Percentiles rank a stretch among this genome's conserved stretches.
Conservation (phyloP, 106 monocot genomes). For the Allium sativum region DNA sequence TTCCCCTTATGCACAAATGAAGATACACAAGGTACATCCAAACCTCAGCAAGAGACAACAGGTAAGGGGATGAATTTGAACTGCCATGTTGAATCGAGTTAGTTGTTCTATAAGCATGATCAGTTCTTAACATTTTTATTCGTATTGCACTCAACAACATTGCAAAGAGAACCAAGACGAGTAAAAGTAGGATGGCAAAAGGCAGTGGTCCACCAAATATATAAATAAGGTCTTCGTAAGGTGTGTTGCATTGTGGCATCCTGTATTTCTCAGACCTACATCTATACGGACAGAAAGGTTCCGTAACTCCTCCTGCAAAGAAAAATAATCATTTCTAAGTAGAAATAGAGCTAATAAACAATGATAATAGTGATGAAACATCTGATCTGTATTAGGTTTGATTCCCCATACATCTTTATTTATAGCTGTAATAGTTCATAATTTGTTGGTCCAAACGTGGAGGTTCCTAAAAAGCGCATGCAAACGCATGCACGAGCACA, state of each 20-base stretch:
- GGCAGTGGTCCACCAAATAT: conserved; percentile 87
- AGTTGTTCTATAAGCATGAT: conserved; percentile 38
- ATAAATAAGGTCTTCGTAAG: conserved; percentile 79
- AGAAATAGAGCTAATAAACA: too few relatives aligned
- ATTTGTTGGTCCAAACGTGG: too few relatives aligned
- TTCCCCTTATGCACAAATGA: too few relatives aligned
- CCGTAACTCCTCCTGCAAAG: conserved; percentile 66
- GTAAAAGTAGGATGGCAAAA: conserved; percentile 55
- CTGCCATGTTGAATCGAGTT: conserved; percentile 48
- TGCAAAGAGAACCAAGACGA: conserved; percentile 56
- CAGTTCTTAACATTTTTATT: conserved; percentile 63
- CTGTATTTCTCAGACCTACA: conserved; percentile 88
- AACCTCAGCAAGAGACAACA: conserved; percentile 92
- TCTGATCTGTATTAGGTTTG: too few relatives aligned
- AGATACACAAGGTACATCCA: not conserved
- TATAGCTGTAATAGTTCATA: too few relatives aligned
- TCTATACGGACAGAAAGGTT: conserved; percentile 69
- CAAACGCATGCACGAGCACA: too few relatives aligned
- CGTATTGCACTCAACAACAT: conserved; percentile 63
- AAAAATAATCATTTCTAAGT: not conserved
- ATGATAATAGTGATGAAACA: too few relatives aligned
- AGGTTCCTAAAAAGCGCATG: too few relatives aligned
- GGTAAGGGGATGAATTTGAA: conserved; percentile 61
- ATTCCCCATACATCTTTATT: too few relatives aligned
- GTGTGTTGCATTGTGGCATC: conserved; percentile 94